Evolutionary conservation across 306 rosid species (phyloP), one percentile per base, ranked within the genome.

Genomic region (Echinosophora koreensis): DNA sequence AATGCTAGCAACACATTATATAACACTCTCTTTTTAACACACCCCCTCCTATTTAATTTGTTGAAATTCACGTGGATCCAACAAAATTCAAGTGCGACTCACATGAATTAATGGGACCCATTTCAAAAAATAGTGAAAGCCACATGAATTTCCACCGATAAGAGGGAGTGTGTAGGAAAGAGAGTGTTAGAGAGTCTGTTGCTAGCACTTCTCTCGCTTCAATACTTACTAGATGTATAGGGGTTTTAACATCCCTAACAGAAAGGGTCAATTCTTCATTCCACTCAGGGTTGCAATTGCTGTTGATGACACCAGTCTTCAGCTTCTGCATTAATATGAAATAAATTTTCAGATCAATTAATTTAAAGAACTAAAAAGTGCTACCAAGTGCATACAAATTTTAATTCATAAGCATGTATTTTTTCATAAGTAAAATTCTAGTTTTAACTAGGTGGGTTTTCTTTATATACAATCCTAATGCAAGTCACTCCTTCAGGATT

Each of bases 241-340:
- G 90, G 18, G 80, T 34, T 39, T 83, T 80, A 17, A 82, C 12
- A 69, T 89, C 75, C n/a, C 64, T 73, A 5, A 92, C 30, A 5
- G 87, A 78, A 52, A 95, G 87, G 13, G 99, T 95, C 84, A 92
- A 39, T 50, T 92, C 97, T 56, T 92, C 96, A 54, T 95, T 80
- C 99, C 99, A 95, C 39, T 78, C 80, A 2, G 99, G 99, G 76
- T 95, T 90, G 84, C 89, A 81, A 50, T 83, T 82, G 3, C 73
- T 83, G 10, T 86, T 88, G 13, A 90, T 49, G 22, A 83, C 91
- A 47, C 86, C 78, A 44, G 97, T 88, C 77, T 87, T 95, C 77
- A 92, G 13, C 65, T 80, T 92, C 91, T 92, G 87, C 61, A 69
- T 66, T 72, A 79, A 75, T 22, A 44, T 51, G 3, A 71, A 38